phyloP scores from a whole-genome alignment of 2,329 filamentous ascomycete species.

The Sporothrix protearum region DNA sequence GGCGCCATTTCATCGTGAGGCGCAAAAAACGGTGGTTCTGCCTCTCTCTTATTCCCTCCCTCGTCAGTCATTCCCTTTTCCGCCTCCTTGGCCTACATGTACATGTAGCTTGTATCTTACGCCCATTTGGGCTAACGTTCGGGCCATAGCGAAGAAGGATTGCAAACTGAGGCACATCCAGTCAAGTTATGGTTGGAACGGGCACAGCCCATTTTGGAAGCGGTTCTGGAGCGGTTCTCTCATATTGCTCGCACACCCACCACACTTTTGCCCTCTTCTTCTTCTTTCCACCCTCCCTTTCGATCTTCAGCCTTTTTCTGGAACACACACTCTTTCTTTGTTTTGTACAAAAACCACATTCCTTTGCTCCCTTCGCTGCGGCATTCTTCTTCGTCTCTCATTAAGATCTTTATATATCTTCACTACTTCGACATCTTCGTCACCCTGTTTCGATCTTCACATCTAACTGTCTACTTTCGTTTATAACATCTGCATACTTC shows the following conservation, averaged over 20 bases:
- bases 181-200: not conserved
- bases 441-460: not conserved
- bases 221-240: not conserved
- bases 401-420: not conserved
- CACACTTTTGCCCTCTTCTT: conserved; percentile 16
- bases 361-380: conserved; percentile 11
- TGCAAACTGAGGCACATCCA: conserved; percentile 13
- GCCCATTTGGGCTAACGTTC: not conserved
- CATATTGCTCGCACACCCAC: not conserved
- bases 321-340: conserved; percentile 13
- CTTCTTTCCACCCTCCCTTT: conserved; percentile 16
- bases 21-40: not conserved
- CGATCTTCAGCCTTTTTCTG: conserved; percentile 22
- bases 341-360: conserved; percentile 19
- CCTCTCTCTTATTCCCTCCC: not conserved
- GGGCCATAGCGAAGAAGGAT: conserved; percentile 17
- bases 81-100: too few relatives aligned
- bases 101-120: too few relatives aligned
- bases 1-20: conserved; percentile 16
- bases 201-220: not conserved
- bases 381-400: conserved; percentile 1
- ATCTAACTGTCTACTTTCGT: conserved; percentile 2
- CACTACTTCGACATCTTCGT: conserved; percentile 1
- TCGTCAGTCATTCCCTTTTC: not conserved
- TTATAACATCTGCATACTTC: not conserved